Base-by-base conservation (phyloP, 1,284 basidiomycete genomes). In the Cutaneotrichosporon mucoides region DNA sequence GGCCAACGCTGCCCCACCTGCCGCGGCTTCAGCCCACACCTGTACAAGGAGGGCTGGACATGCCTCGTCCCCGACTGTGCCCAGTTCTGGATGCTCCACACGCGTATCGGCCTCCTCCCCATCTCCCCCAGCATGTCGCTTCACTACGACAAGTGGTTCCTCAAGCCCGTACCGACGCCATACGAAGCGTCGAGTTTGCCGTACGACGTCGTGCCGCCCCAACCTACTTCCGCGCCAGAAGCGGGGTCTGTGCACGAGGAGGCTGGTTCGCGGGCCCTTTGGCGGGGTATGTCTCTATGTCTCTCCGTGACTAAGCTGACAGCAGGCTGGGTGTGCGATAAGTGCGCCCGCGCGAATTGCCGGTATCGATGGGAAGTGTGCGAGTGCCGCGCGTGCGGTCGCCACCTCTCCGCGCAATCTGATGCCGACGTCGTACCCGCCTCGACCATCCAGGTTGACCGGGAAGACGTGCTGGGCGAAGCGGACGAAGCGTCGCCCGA, bases 321-420 rank as follows among this genome's bases (percentile, higher is more conserved):
- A 24, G 24, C 51, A 72, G 71, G 72, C 8, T 76, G 72, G 72
- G 72, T 74, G 5, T 76, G 73, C 48, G 49, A 51, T 10, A 54
- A 38, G 15, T 76, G 73, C 48, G 71, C 70, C 6, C 58, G 73
- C n/a, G 73, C 73, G 2, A 76, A 76, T 63, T 73, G 71, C 52
- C 66, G 74, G 40, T 71, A 68, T 53, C 60, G 71, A 8, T 76
- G 74, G 74, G 73, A 76, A 55, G 62, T 70, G 35, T 70, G 66
- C 69, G 65, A 59, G 56, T 64, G 62, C 24, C 54, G 57, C 37
- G 59, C 53, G 40, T 65, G 63, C 38, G 58, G 58, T 4, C 40
- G 35, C 10, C 58, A 57, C 35, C 12, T 52, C 10, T 49, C 52
- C 5, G 35, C 45, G 11, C 58, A 48, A 24, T 35, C 37, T 9